phyloP scores from a whole-genome alignment of 805 yeast species.

The Zygotorulaspora sp. region DNA sequence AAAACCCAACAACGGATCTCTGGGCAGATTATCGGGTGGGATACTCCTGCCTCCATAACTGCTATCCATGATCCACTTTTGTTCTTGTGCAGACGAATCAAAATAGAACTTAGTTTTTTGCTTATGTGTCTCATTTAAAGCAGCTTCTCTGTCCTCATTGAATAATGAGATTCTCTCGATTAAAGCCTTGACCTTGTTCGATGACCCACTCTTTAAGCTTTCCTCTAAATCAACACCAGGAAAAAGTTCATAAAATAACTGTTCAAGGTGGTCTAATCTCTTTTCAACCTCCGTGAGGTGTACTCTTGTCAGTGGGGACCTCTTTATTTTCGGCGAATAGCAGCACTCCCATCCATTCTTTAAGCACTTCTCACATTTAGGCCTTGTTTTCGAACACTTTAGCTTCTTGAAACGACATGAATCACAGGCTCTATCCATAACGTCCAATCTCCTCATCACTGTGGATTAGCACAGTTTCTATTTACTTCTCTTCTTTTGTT shows the following conservation, averaged over 20 bases:
- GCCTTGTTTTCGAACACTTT: constrained; percentile 74
- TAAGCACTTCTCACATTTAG: constrained; percentile 70
- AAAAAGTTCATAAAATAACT: constrained; percentile 39
- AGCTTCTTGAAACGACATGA: constrained; percentile 77
- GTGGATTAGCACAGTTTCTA: no score
- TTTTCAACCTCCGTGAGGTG: constrained; percentile 73
- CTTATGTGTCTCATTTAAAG: constrained; percentile 1
- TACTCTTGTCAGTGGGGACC: constrained; percentile 79
- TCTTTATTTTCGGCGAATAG: constrained; percentile 70
- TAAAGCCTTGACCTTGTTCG: constrained; percentile 4
- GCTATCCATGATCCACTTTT: constrained; percentile 6
- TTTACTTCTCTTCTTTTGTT: no score
- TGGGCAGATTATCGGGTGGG: constrained; percentile 39
- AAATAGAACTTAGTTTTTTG: background rate
- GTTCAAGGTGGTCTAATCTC: constrained; percentile 45
- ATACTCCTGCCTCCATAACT: constrained; percentile 10
- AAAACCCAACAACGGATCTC: constrained; percentile 47
- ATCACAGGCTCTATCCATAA: constrained; percentile 50
- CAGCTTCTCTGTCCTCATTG: constrained; percentile 9
- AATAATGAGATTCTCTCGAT: constrained; percentile 7
- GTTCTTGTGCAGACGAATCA: constrained; percentile 6
- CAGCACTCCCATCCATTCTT: constrained; percentile 69
- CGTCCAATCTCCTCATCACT: constrained; percentile 18
- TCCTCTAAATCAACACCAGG: constrained; percentile 47
- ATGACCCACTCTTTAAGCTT: constrained; percentile 20